A percentile compares a stretch with the other conserved stretches of the same genome.
Evolutionary conservation across 1,284 basidiomycete species (phyloP).

Genomic region (Sanghuangporus sanghuang): DNA sequence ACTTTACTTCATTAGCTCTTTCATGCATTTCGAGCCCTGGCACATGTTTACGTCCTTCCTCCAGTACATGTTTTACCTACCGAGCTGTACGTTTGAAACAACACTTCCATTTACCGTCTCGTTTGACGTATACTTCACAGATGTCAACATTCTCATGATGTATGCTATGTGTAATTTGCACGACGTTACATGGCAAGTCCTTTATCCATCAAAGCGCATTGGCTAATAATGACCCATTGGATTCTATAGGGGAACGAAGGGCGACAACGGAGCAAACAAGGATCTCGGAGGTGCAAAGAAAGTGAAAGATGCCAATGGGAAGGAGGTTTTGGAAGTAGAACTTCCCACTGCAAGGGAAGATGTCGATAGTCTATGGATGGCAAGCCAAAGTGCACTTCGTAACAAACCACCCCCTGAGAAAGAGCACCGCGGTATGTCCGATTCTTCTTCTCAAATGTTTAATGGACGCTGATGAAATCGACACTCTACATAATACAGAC

Average conservation of each 20-base stretch:
- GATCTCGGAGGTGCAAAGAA: slow-evolving; percentile 88
- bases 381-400: slow-evolving; percentile 63
- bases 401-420: slow-evolving; percentile 63
- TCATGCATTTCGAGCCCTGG: slow-evolving; percentile 89
- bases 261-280: slow-evolving; percentile 81
- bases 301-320: slow-evolving; percentile 75
- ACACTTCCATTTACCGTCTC: not conserved
- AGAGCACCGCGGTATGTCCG: slow-evolving; percentile 52
- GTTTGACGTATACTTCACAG: slow-evolving; percentile 32
- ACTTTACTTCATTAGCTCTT: slow-evolving; percentile 80
- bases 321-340: slow-evolving; percentile 83
- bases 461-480: not conserved
- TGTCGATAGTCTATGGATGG: slow-evolving; percentile 80
- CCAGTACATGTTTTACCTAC: slow-evolving; percentile 78
- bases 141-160: slow-evolving; percentile 91
- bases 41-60: slow-evolving; percentile 91
- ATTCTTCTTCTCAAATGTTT: no score
- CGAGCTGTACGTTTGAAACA: slow-evolving; percentile 49
- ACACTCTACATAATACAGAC: slow-evolving; percentile 28
- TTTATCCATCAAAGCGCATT: slow-evolving; percentile 1
- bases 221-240: not conserved
- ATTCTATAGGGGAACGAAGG: slow-evolving; percentile 73
- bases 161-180: slow-evolving; percentile 89
- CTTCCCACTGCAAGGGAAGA: slow-evolving; percentile 78
- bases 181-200: slow-evolving; percentile 73